These are phyloP conservation scores for Verticillium dahliae DNA, from an alignment of 2,329 filamentous ascomycete species.

Conservation along the genomic window DNA sequence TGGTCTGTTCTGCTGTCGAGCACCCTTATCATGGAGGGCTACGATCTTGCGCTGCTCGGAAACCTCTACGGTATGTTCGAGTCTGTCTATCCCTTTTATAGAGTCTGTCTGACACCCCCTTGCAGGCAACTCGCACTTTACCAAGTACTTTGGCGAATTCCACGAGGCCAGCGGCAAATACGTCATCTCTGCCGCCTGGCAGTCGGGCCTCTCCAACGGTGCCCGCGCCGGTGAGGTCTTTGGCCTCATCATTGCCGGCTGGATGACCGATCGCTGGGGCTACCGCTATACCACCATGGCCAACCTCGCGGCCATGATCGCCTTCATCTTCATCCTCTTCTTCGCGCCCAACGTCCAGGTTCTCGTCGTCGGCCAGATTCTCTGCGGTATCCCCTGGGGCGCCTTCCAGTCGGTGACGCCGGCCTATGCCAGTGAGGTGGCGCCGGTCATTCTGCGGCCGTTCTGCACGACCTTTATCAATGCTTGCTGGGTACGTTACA, in stretches of 20 bases:
- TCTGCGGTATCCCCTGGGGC: slow-evolving; percentile 46
- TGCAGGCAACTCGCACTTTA: slow-evolving; percentile 21
- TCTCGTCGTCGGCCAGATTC: slow-evolving; percentile 41
- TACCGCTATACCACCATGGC: slow-evolving; percentile 45
- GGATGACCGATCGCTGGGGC: slow-evolving; percentile 41
- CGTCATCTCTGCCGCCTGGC: slow-evolving; percentile 48
- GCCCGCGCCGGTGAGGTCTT: slow-evolving; percentile 47
- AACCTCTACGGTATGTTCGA: slow-evolving; percentile 30
- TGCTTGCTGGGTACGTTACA: slow-evolving; percentile 36
- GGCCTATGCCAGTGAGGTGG: slow-evolving; percentile 47
- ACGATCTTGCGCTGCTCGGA: slow-evolving; percentile 42
- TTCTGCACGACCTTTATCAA: slow-evolving; percentile 51
- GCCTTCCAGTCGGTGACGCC: slow-evolving; percentile 45
- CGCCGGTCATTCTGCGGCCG: slow-evolving; percentile 37
- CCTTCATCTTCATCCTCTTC: slow-evolving; percentile 47
- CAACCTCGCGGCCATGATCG: slow-evolving; percentile 36
- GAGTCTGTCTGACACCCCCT: not conserved
- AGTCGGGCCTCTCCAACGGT: slow-evolving; percentile 48
- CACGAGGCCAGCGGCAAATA: slow-evolving; percentile 28
- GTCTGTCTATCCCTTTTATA: not conserved
- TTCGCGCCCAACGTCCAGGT: slow-evolving; percentile 41
- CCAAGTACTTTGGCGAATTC: slow-evolving; percentile 36
- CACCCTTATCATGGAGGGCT: slow-evolving; percentile 44
- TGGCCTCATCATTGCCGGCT: slow-evolving; percentile 46
- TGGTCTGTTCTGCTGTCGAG: slow-evolving; percentile 39